phyloP scores from a whole-genome alignment of 176 grass and related monocot species.

The Ensete glaucum region DNA sequence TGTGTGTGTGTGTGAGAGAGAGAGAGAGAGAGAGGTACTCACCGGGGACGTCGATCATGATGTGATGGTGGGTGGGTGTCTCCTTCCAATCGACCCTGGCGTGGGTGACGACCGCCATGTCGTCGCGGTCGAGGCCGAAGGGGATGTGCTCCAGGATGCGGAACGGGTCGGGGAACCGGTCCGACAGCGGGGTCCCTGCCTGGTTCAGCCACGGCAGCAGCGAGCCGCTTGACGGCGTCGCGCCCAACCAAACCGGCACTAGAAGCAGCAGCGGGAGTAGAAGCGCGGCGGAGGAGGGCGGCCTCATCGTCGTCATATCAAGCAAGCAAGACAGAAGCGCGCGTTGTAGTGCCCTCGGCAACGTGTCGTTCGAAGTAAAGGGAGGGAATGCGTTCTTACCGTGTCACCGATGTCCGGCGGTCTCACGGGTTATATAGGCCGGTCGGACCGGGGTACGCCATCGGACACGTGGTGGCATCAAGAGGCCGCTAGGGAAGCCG shows the following conservation, averaged over 20 bases:
- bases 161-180: constrained; percentile 48
- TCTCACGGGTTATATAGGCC: not conserved
- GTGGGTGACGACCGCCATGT: constrained; percentile 36
- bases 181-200: constrained; percentile 17
- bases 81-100: constrained; percentile 76
- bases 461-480: not conserved
- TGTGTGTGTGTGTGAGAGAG: too few species aligned
- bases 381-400: too few species aligned
- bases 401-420: too few species aligned
- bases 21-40: not conserved
- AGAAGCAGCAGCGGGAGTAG: not conserved
- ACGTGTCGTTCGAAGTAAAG: too few species aligned
- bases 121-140: constrained; percentile 52
- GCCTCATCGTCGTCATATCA: not conserved
- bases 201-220: constrained; percentile 57
- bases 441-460: not conserved
- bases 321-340: not conserved
- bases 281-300: not conserved
- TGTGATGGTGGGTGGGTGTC: constrained; percentile 54
- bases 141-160: constrained; percentile 74
- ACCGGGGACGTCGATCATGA: constrained; percentile 71
- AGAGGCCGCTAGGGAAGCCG: not conserved
- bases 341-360: too few species aligned
- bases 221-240: constrained; percentile 21
- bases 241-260: not conserved